Base-by-base conservation (phyloP, 2,329 filamentous ascomycete species). In the Stenocarpella maydis region DNA sequence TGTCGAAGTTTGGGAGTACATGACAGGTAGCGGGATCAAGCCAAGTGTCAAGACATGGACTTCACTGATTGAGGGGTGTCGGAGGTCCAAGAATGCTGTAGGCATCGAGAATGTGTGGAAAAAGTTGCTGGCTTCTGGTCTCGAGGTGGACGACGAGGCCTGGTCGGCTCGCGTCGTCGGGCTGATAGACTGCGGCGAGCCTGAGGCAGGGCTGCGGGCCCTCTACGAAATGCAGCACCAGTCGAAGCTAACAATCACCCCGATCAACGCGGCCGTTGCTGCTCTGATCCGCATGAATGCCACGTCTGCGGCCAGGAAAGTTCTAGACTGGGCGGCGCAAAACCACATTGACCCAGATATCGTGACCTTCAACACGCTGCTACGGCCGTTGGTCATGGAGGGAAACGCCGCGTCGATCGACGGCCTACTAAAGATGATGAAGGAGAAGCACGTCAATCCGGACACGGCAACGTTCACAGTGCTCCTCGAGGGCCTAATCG, bases 391-490 rank as follows among this genome's bases (percentile, higher is more conserved):
- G 68, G 82, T 93, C 69, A 82, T 83, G 17, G 78, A 81, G 21
- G 83, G 84, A 28, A 80, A 84, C 31, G 75, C 79, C 41, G 75
- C 82, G 1, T 85, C 88, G 49, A 84, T 87, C 15, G 81, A 84
- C 52, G 77, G 77, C 3, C 75, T 93, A 15, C 81, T 94, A 3
- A 74, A 80, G 4, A 80, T 84, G 66, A 94, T 94, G 92, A 80
- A 85, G 47, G 72, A 77, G 2, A 79, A 84, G 19, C 83, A 83
- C 2, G 78, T 93, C 34, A 73, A 83, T 37, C 86, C 90, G 1
- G 88, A 94, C 76, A 82, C 85, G n/a, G 86, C 86, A 7, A 96
- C 93, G 0, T 93, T 92, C 78, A 92, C 89, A 26, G 88, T 93
- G 71, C 84, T 96, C 68, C 82, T 96, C 9, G 88, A 91, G 50